Conservation (phyloP, 768 basidiomycete genomes). For the Tricholomella constricta region DNA sequence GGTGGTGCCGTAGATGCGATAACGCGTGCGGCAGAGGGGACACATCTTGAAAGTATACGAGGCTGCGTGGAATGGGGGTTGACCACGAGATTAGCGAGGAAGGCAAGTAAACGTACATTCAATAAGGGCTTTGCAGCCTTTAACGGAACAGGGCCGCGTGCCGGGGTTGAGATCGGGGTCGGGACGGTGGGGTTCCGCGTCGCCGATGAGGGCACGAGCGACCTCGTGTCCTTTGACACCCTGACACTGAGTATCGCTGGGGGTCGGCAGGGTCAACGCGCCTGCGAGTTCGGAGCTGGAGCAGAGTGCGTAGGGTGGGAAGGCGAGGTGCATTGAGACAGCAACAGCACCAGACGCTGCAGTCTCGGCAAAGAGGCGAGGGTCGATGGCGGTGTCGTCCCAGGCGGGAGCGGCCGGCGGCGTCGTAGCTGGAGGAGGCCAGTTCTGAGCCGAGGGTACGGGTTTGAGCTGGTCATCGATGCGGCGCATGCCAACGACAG, state of each 20-base stretch:
- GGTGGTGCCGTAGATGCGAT: constrained; percentile 53
- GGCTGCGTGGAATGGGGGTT: constrained; percentile 12
- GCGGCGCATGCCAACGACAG: constrained; percentile 21
- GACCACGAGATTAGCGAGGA: constrained; percentile 21
- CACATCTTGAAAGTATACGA: constrained; percentile 46
- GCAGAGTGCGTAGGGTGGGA: constrained; percentile 27
- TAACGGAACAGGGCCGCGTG: constrained; percentile 50
- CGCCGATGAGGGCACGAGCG: background rate
- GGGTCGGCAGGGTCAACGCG: constrained; percentile 42
- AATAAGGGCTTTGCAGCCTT: constrained; percentile 53
- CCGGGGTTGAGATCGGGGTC: background rate
- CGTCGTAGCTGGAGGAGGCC: background rate
- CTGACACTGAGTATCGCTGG: background rate
- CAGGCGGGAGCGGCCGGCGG: background rate
- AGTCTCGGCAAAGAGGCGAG: constrained; percentile 15
- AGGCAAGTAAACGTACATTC: constrained; percentile 32
- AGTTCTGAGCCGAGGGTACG: too few relatives aligned
- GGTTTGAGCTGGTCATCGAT: background rate
- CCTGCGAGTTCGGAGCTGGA: constrained; percentile 50
- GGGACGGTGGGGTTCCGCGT: too few relatives aligned
- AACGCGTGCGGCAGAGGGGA: constrained; percentile 46
- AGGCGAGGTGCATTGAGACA: background rate
- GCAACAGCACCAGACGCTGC: background rate
- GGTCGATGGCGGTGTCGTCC: constrained; percentile 20
- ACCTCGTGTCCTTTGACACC: constrained; percentile 14